phyloP scores from a whole-genome alignment of 1,139 yeast genomes.

The Kodamaea sp. region DNA sequence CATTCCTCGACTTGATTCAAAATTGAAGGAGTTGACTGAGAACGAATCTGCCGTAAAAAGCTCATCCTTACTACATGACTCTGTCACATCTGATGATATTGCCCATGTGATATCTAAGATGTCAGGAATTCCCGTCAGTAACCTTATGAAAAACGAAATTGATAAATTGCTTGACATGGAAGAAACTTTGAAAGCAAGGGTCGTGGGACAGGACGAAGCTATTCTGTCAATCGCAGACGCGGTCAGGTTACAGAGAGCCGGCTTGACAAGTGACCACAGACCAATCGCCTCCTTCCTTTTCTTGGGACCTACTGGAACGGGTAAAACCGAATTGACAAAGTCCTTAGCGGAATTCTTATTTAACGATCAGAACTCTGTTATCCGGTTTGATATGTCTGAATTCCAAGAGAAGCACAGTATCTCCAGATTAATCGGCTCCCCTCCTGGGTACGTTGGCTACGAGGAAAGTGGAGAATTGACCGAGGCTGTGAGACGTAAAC shows the following conservation, averaged over 20 bases:
- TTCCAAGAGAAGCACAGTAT: constrained; percentile 93
- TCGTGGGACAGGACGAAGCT: constrained; percentile 95
- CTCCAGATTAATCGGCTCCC: constrained; percentile 91
- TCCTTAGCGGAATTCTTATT: constrained; percentile 88
- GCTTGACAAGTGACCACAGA: constrained; percentile 86
- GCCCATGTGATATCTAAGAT: constrained; percentile 88
- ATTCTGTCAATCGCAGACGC: constrained; percentile 89
- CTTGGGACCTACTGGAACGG: constrained; percentile 97
- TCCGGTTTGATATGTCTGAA: constrained; percentile 96
- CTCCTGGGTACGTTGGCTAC: constrained; percentile 97
- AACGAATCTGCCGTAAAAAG: constrained; percentile 42
- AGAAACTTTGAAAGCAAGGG: constrained; percentile 67
- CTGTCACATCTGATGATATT: constrained; percentile 92
- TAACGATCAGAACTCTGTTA: constrained; percentile 81
- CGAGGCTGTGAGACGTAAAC: constrained; percentile 92
- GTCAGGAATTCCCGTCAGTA: constrained; percentile 95
- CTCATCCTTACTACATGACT: constrained; percentile 69
- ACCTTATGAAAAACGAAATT: constrained; percentile 90
- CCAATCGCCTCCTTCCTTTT: constrained; percentile 97
- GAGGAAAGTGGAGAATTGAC: constrained; percentile 96
- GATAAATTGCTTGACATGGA: constrained; percentile 91
- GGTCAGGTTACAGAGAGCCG: constrained; percentile 94
- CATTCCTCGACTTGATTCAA: constrained; percentile 75
- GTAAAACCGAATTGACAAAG: constrained; percentile 93
- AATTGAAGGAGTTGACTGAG: constrained; percentile 50